Evolutionary conservation across 2,329 filamentous ascomycete genomes (phyloP).

Genomic region (Thermochaetoides dissita): DNA sequence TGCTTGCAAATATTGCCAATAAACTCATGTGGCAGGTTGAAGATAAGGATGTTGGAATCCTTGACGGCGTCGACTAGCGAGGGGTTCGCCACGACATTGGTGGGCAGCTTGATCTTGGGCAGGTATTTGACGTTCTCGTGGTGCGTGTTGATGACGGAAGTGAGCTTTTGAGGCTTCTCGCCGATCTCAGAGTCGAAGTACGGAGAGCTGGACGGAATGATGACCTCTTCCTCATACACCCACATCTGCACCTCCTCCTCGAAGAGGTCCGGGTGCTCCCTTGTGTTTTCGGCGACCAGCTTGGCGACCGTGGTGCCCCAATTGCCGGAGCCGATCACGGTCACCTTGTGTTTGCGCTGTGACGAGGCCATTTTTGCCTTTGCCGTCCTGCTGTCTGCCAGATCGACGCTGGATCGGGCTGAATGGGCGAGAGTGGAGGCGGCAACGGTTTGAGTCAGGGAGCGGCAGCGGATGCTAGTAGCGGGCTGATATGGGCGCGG

Average conservation of each 20-base stretch:
- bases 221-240: slow-evolving; percentile 90
- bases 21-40: slow-evolving; percentile 95
- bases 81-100: slow-evolving; percentile 74
- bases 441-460: background rate
- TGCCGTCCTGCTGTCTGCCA: too few relatives aligned
- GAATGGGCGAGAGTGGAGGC: too few relatives aligned
- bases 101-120: slow-evolving; percentile 68
- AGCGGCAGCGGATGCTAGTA: slow-evolving; percentile 2
- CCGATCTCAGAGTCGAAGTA: slow-evolving; percentile 53
- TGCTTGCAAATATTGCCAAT: slow-evolving; percentile 76
- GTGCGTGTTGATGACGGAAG: slow-evolving; percentile 72
- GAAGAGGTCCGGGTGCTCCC: slow-evolving; percentile 63
- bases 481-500: background rate
- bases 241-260: slow-evolving; percentile 92
- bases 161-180: slow-evolving; percentile 70
- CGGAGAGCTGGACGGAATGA: slow-evolving; percentile 55
- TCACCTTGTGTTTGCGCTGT: slow-evolving; percentile 76
- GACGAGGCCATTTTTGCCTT: slow-evolving; percentile 24
- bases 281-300: slow-evolving; percentile 86
- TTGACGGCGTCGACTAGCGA: slow-evolving; percentile 67
- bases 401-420: too few relatives aligned
- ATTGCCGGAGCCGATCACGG: slow-evolving; percentile 89
- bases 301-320: slow-evolving; percentile 98
- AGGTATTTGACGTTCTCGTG: slow-evolving; percentile 99
- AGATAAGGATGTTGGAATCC: slow-evolving; percentile 77